Conservation (phyloP, 2,329 filamentous ascomycete genomes). For the Hypocreales sp. region DNA sequence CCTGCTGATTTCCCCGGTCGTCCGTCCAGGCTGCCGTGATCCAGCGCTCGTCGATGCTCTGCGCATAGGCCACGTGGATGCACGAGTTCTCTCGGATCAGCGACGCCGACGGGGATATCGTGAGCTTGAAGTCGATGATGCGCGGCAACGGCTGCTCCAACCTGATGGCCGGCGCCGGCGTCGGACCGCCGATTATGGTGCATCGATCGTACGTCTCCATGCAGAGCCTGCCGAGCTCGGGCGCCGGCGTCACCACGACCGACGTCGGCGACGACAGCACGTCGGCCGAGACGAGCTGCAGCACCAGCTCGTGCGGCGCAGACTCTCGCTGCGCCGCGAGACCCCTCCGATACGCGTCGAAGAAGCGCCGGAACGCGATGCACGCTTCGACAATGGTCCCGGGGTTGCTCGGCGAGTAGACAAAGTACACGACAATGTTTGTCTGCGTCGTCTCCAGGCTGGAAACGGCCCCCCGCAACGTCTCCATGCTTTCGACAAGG, state of each 20-base stretch:
- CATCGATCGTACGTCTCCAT: conserved; percentile 70
- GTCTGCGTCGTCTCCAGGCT: conserved; percentile 26
- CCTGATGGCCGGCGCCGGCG: conserved; percentile 54
- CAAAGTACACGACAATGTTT: conserved; percentile 62
- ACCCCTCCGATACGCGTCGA: conserved; percentile 38
- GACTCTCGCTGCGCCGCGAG: conserved; percentile 24
- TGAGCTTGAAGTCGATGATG: conserved; percentile 61
- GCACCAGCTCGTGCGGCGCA: conserved; percentile 48
- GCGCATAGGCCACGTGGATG: conserved; percentile 66
- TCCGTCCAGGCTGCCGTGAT: conserved; percentile 71
- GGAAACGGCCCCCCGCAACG: conserved; percentile 29
- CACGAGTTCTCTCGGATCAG: conserved; percentile 65
- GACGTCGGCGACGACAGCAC: conserved; percentile 48
- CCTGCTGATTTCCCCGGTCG: conserved; percentile 57
- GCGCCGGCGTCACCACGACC: conserved; percentile 45
- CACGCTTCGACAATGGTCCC: conserved; percentile 55
- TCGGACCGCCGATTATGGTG: conserved; percentile 36
- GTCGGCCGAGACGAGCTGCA: conserved; percentile 59
- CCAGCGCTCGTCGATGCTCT: conserved; percentile 64
- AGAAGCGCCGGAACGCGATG: conserved; percentile 57
- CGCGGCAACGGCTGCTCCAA: conserved; percentile 57
- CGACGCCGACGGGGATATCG: conserved; percentile 51
- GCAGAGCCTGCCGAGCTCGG: conserved; percentile 46
- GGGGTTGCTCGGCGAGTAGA: conserved; percentile 51
- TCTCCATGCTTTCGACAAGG: conserved; percentile 31